These are phyloP conservation scores for Cynanchum wilfordii DNA, from an alignment of 257 asterid species.

Conservation along the genomic window DNA sequence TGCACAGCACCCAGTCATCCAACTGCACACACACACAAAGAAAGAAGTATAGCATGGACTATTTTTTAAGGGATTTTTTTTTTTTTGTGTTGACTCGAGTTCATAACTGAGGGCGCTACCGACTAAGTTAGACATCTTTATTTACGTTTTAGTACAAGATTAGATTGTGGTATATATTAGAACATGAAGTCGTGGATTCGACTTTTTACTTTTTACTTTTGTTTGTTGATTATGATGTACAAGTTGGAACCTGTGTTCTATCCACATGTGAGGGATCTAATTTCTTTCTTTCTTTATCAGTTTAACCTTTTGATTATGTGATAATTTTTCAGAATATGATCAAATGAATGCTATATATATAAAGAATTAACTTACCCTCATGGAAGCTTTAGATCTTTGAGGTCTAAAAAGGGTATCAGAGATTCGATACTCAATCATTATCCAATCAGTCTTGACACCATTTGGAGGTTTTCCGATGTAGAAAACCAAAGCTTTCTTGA, in stretches of 20 bases:
- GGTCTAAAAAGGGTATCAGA: conserved; percentile 36
- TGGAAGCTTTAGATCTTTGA: conserved; percentile 41
- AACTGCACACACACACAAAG: conserved; percentile 26
- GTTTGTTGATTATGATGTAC: no score
- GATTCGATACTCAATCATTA: conserved; percentile 60
- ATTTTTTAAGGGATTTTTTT: no score
- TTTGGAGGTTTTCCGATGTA: conserved; percentile 52
- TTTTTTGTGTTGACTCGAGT: no score
- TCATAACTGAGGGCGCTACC: no score
- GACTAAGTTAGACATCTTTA: no score
- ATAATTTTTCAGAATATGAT: not conserved
- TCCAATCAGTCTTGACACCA: conserved; percentile 50
- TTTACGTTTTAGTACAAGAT: no score
- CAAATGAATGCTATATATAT: not conserved
- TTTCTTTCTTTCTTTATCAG: no score
- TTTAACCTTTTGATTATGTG: not conserved
- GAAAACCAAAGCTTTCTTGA: conserved; percentile 53
- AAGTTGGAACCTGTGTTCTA: no score
- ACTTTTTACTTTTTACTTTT: no score
- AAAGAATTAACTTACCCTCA: conserved; percentile 43
- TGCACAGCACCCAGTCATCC: conserved; percentile 70
- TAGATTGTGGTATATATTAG: not conserved
- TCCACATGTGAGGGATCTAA: no score
- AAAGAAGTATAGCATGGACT: no score
- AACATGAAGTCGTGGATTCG: not conserved